Evolutionary conservation across 306 rosid species (phyloP).

Genomic region (Vigna unguiculata): DNA sequence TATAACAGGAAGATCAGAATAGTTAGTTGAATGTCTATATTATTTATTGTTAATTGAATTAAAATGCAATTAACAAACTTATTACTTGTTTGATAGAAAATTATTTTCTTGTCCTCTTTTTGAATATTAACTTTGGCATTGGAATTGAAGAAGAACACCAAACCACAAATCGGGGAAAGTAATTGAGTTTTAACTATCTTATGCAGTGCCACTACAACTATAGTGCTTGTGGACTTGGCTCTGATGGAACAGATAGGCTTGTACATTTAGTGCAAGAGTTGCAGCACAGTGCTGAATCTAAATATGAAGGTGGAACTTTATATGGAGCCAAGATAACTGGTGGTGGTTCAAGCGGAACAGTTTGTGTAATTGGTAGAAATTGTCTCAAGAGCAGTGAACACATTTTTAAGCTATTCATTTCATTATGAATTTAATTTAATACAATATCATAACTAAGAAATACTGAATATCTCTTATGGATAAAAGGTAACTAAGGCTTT

Average conservation of each 20-base stretch:
- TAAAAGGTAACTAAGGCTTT: background rate
- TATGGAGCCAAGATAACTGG: too few relatives aligned
- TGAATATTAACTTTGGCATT: slow-evolving; percentile 11
- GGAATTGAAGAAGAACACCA: slow-evolving; percentile 30
- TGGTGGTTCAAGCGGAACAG: too few relatives aligned
- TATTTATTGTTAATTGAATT: background rate
- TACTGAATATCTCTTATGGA: background rate
- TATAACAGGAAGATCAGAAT: background rate
- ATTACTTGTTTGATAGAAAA: slow-evolving; percentile 13
- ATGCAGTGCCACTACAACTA: slow-evolving; percentile 93
- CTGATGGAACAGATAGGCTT: slow-evolving; percentile 92
- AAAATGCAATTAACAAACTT: background rate
- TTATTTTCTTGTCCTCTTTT: background rate
- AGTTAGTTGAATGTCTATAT: background rate
- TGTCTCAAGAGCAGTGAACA: slow-evolving; percentile 77
- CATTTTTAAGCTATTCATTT: slow-evolving; percentile 71
- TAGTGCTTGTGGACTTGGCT: slow-evolving; percentile 87
- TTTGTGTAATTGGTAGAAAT: slow-evolving; percentile 81
- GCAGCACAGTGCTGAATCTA: too few relatives aligned
- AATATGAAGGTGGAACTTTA: too few relatives aligned
- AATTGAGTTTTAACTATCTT: slow-evolving; percentile 5
- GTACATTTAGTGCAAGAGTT: too few relatives aligned
- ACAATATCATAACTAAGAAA: background rate
- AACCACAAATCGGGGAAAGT: slow-evolving; percentile 20
- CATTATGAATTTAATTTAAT: slow-evolving; percentile 12